A percentile compares a stretch with the other conserved stretches of the same genome.
Conservation (phyloP, 768 basidiomycete genomes). For the Hebeloma cylindrosporum region DNA sequence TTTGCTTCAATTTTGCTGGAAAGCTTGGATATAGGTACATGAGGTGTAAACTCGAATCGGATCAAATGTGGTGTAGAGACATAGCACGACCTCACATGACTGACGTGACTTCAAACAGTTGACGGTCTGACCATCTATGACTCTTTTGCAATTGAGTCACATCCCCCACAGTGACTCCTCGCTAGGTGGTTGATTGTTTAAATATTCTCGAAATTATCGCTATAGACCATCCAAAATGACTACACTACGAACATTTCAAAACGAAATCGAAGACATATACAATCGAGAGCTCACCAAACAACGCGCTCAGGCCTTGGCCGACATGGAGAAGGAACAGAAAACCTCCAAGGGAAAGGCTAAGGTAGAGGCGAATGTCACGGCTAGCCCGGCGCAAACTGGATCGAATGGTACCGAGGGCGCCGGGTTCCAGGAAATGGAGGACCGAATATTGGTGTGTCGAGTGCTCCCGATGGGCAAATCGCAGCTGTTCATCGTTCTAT, state of each 20-base stretch:
- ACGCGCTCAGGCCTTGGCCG: constrained; percentile 37
- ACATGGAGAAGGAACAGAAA: constrained; percentile 37
- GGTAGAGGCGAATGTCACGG: constrained; percentile 26
- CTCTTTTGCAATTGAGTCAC: too few species aligned
- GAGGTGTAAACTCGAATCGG: background rate
- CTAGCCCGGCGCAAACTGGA: constrained; percentile 4
- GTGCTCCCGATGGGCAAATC: constrained; percentile 2
- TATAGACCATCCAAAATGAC: constrained; percentile 38
- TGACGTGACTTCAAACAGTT: too few species aligned
- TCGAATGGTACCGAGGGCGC: constrained; percentile 12
- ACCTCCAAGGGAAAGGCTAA: constrained; percentile 44
- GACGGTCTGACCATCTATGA: too few species aligned
- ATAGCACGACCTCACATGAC: constrained; percentile 24
- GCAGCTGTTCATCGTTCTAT: constrained; percentile 4
- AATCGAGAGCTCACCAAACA: constrained; percentile 67
- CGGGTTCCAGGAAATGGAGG: constrained; percentile 50
- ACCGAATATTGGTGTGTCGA: constrained; percentile 49
- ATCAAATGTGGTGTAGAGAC: background rate
- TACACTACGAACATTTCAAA: constrained; percentile 62
- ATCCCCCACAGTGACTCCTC: too few species aligned
- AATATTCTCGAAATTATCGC: background rate
- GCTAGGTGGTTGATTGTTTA: too few species aligned
- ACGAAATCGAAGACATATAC: constrained; percentile 76
- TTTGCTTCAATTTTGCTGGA: too few species aligned
- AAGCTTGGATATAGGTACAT: too few species aligned